Conservation (phyloP, 164 flowering plant species). For the Dillenia suffruticosa region DNA sequence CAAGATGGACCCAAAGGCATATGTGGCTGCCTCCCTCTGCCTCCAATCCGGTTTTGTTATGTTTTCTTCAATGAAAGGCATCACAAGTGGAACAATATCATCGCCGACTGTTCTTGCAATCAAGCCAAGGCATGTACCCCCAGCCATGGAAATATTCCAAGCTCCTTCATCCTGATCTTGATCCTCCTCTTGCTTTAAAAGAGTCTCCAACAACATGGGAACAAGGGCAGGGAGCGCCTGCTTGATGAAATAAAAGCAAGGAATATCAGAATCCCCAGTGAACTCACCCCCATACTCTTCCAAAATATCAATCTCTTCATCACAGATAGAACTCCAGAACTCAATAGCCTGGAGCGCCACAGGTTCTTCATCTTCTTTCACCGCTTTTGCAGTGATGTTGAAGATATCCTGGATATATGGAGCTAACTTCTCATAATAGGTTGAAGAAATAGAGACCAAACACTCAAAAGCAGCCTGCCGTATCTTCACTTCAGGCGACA, state of each 20-base stretch:
- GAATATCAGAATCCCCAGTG: conserved; percentile 52
- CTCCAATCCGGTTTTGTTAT: conserved; percentile 69
- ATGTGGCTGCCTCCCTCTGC: conserved; percentile 69
- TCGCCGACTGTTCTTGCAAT: conserved; percentile 69
- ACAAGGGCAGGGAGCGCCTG: conserved; percentile 73
- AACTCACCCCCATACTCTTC: conserved; percentile 58
- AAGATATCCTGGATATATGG: conserved; percentile 62
- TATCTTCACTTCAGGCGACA: conserved; percentile 50
- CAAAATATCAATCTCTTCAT: conserved; percentile 64
- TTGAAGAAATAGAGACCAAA: conserved; percentile 60
- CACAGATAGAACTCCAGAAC: conserved; percentile 75
- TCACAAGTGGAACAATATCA: conserved; percentile 64
- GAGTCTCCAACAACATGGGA: conserved; percentile 63
- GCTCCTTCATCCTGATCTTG: conserved; percentile 78
- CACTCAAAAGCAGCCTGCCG: conserved; percentile 73
- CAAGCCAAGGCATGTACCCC: conserved; percentile 73
- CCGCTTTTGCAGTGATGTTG: conserved; percentile 61
- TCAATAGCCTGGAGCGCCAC: conserved; percentile 74
- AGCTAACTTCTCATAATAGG: conserved; percentile 57
- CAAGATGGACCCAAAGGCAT: conserved; percentile 72
- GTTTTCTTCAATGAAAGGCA: conserved; percentile 69
- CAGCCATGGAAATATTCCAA: conserved; percentile 80
- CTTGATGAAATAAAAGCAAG: conserved; percentile 63
- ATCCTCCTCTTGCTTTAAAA: conserved; percentile 73
- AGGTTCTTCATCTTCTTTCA: conserved; percentile 60